These are phyloP conservation scores for Dactylellina haptotyla DNA, from an alignment of 2,329 filamentous ascomycete genomes.

Conservation along the genomic window DNA sequence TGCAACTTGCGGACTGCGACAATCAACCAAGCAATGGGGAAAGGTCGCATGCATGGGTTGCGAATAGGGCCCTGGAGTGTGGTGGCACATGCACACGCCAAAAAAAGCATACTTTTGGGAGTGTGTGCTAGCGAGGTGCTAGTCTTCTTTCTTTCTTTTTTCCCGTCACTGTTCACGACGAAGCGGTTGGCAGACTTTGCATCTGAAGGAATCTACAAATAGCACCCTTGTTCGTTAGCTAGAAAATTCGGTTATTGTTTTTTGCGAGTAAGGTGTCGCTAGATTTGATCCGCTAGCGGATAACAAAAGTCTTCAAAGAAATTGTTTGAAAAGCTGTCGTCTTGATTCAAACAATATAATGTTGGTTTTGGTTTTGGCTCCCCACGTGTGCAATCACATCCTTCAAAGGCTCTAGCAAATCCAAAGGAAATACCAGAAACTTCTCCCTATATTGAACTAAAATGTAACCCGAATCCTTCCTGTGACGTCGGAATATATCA, in stretches of 20 bases:
- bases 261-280: conserved; percentile 4
- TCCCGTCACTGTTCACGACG: background rate
- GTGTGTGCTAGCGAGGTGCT: conserved; percentile 4
- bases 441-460: too few relatives aligned
- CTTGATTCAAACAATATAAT: background rate
- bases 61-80: background rate
- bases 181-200: background rate
- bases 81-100: conserved; percentile 48
- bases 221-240: conserved; percentile 13
- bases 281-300: background rate
- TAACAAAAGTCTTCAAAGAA: conserved; percentile 18
- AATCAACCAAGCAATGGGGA: conserved; percentile 13
- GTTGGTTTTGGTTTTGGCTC: background rate
- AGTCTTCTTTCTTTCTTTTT: conserved; percentile 22
- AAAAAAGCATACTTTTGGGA: conserved; percentile 39
- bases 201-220: conserved; percentile 32
- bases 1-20: conserved; percentile 21
- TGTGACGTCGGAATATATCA: conserved; percentile 1
- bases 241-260: conserved; percentile 2
- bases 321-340: conserved; percentile 8
- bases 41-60: conserved; percentile 11
- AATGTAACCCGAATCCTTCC: conserved; percentile 14
- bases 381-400: background rate
- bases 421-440: background rate
- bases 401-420: background rate